phyloP scores from a whole-genome alignment of 768 basidiomycete genomes.

The Boletus reticuloceps region DNA sequence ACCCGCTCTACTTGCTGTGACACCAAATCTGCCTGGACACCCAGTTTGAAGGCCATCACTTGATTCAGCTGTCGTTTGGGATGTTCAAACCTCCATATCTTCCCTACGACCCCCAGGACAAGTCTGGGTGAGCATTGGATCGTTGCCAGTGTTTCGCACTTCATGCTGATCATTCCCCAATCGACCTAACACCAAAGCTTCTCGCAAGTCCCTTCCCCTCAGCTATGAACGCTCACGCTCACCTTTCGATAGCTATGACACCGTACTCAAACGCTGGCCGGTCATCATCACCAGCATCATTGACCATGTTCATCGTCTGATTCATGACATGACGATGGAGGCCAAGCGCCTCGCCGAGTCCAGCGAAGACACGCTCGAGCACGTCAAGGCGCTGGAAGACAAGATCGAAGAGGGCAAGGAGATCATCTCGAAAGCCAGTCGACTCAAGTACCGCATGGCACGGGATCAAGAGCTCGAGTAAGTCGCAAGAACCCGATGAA shows the following conservation, averaged over 20 bases:
- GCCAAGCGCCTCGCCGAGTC: conserved; percentile 22
- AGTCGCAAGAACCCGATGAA: conserved; percentile 18
- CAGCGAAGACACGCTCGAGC: conserved; percentile 6
- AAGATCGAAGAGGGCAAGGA: conserved; percentile 72
- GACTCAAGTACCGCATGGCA: conserved; percentile 87
- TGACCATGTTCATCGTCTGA: conserved; percentile 68
- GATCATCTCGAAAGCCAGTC: conserved; percentile 71
- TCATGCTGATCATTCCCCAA: not conserved
- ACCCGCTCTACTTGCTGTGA: not conserved
- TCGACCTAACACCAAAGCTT: conserved; percentile 43
- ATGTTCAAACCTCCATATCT: conserved; percentile 56
- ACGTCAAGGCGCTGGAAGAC: conserved; percentile 31
- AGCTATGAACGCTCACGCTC: not conserved
- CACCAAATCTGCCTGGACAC: not conserved
- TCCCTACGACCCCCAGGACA: conserved; percentile 76
- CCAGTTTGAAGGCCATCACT: too few relatives aligned
- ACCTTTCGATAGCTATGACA: conserved; percentile 57
- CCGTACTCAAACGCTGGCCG: conserved; percentile 77
- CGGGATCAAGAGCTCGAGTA: conserved; percentile 70
- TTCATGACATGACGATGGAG: conserved; percentile 56
- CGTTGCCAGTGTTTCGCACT: too few relatives aligned
- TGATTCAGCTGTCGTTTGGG: not conserved
- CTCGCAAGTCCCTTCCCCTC: conserved; percentile 43
- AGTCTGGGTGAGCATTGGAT: conserved; percentile 44
- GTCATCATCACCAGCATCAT: conserved; percentile 81